Percentiles rank a stretch among this genome's conserved stretches.
These are phyloP conservation scores for Cladophialophora carrionii DNA, from an alignment of 2,329 filamentous ascomycete species.

Conservation along the genomic window DNA sequence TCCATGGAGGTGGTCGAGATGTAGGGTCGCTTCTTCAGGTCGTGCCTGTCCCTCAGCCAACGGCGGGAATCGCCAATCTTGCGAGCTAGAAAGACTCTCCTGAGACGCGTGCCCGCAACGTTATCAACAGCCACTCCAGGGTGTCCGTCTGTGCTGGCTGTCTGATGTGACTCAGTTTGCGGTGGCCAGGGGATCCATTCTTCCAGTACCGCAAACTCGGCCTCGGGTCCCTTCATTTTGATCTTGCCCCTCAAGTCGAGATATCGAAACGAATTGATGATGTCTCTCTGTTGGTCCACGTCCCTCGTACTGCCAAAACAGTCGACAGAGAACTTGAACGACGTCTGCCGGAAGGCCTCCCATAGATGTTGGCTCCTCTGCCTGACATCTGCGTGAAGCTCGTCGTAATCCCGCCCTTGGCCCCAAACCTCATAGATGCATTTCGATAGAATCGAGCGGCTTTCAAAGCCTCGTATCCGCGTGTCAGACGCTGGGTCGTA, in stretches of 20 bases:
- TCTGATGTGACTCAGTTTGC: constrained; percentile 68
- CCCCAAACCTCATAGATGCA: constrained; percentile 92
- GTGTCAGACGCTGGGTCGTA: constrained; percentile 55
- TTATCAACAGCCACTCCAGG: background rate
- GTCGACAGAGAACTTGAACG: constrained; percentile 86
- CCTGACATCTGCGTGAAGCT: constrained; percentile 69
- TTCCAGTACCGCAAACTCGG: constrained; percentile 80
- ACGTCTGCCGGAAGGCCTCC: constrained; percentile 63
- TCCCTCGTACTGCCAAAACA: constrained; percentile 75
- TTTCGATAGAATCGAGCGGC: constrained; percentile 78
- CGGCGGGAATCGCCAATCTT: constrained; percentile 69
- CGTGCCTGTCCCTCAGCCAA: constrained; percentile 71
- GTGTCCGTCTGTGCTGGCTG: background rate
- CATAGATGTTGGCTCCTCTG: constrained; percentile 65
- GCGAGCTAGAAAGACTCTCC: constrained; percentile 71
- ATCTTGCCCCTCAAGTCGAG: constrained; percentile 78
- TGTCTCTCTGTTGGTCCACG: constrained; percentile 63
- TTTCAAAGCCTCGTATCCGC: constrained; percentile 68
- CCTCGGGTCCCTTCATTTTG: constrained; percentile 71
- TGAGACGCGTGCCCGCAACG: constrained; percentile 53
- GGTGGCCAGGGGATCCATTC: constrained; percentile 71
- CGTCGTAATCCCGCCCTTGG: constrained; percentile 62
- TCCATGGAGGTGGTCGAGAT: constrained; percentile 99
- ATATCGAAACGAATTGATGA: constrained; percentile 83
- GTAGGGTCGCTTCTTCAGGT: constrained; percentile 90